Evolutionary conservation across 1,139 yeast species (phyloP).

Genomic region (Debaryomyces fabryi): DNA sequence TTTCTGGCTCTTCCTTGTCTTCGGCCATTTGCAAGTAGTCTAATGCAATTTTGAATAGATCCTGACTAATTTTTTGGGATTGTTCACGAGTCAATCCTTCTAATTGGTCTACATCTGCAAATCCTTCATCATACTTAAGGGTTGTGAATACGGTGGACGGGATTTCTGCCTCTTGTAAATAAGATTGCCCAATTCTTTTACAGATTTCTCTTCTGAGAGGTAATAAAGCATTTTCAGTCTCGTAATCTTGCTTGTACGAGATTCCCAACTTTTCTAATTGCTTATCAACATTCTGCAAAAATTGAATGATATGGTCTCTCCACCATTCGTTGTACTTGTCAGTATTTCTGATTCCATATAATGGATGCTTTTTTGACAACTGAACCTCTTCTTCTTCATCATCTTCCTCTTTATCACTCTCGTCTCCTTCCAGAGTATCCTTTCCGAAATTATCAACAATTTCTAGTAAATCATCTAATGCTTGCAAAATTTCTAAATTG

Average conservation of each 20-base stretch:
- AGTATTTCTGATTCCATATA: slow-evolving; percentile 38
- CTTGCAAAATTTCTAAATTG: slow-evolving; percentile 53
- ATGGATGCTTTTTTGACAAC: slow-evolving; percentile 55
- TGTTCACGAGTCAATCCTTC: slow-evolving; percentile 43
- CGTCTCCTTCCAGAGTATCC: slow-evolving; percentile 46
- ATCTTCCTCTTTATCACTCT: slow-evolving; percentile 31
- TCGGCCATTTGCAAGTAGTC: slow-evolving; percentile 59
- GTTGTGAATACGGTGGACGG: slow-evolving; percentile 60
- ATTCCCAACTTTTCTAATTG: slow-evolving; percentile 15
- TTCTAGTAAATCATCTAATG: slow-evolving; percentile 66
- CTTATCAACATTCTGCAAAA: slow-evolving; percentile 40
- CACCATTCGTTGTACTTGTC: slow-evolving; percentile 57
- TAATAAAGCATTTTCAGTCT: slow-evolving; percentile 13
- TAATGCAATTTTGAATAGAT: slow-evolving; percentile 57
- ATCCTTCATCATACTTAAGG: slow-evolving; percentile 59
- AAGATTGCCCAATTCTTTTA: slow-evolving; percentile 61
- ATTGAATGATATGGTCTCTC: slow-evolving; percentile 52
- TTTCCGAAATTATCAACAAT: slow-evolving; percentile 66
- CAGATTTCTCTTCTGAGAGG: slow-evolving; percentile 41
- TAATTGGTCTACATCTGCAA: slow-evolving; percentile 39
- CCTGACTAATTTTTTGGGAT: slow-evolving; percentile 54
- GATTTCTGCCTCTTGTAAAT: slow-evolving; percentile 62
- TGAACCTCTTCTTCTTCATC: slow-evolving; percentile 31
- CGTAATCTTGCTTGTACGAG: slow-evolving; percentile 13
- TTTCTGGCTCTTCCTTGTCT: slow-evolving; percentile 73